These are phyloP conservation scores for Pythium guiyangense DNA, from an alignment of 352 stramenopile genomes.

Conservation along the genomic window DNA sequence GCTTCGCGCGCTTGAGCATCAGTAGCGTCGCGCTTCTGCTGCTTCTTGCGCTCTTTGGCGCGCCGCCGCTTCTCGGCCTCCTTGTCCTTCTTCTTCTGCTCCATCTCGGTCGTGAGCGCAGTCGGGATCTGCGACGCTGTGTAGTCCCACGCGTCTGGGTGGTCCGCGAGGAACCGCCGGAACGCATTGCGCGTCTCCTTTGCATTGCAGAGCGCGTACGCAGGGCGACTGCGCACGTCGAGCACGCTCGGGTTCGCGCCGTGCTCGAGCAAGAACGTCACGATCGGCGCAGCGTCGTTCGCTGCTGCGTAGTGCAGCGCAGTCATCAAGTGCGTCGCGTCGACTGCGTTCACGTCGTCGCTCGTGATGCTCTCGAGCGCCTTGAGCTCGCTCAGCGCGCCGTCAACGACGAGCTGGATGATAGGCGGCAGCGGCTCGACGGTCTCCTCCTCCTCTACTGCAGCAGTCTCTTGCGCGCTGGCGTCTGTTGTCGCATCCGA, in stretches of 20 bases:
- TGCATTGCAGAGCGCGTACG: slow-evolving; percentile 87
- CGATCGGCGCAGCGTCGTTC: slow-evolving; percentile 35
- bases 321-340: slow-evolving; percentile 65
- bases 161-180: slow-evolving; percentile 76
- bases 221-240: slow-evolving; percentile 72
- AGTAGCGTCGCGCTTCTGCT: slow-evolving; percentile 72
- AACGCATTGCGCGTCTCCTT: slow-evolving; percentile 92
- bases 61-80: slow-evolving; percentile 87
- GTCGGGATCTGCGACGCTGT: slow-evolving; percentile 61
- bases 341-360: slow-evolving; percentile 41
- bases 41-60: slow-evolving; percentile 89
- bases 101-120: slow-evolving; percentile 72
- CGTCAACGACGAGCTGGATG: slow-evolving; percentile 36
- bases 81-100: slow-evolving; percentile 83
- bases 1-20: slow-evolving; percentile 73
- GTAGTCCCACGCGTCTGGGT: slow-evolving; percentile 85
- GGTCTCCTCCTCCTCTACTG: slow-evolving; percentile 15
- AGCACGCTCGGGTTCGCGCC: slow-evolving; percentile 82
- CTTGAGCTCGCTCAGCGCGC: slow-evolving; percentile 31
- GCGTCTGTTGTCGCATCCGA: background rate
- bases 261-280: slow-evolving; percentile 72
- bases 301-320: slow-evolving; percentile 67
- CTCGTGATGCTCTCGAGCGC: slow-evolving; percentile 23
- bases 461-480: slow-evolving; percentile 3
- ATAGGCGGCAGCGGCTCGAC: slow-evolving; percentile 22